Conservation (phyloP, 768 basidiomycete genomes). For the Roridomyces roridus region DNA sequence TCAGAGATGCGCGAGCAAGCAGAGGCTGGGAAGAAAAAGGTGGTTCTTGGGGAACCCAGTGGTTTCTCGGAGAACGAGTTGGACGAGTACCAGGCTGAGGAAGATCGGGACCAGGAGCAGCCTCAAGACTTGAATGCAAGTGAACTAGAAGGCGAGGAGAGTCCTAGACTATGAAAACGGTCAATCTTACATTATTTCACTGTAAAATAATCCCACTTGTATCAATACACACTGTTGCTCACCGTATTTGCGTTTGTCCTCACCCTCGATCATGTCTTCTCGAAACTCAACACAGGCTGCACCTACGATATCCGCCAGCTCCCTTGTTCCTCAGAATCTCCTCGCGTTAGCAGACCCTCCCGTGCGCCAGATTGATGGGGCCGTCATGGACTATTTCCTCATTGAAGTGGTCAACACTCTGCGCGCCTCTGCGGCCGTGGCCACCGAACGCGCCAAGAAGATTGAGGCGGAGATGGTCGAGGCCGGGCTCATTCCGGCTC, state of each 20-base stretch:
- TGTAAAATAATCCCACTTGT: constrained; percentile 11
- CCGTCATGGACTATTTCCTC: constrained; percentile 85
- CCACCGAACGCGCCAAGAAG: constrained; percentile 67
- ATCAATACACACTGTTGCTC: constrained; percentile 15
- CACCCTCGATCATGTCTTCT: constrained; percentile 33
- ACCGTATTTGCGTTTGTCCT: neutral
- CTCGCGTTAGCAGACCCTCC: constrained; percentile 72
- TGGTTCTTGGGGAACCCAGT: constrained; percentile 20
- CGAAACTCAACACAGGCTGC: constrained; percentile 40
- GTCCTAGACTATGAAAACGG: neutral
- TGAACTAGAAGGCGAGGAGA: neutral
- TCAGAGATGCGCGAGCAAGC: constrained; percentile 10
- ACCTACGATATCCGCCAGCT: constrained; percentile 29
- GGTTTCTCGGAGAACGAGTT: constrained; percentile 18
- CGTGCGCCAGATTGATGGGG: constrained; percentile 62
- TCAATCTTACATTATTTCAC: constrained; percentile 11
- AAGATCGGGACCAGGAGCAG: constrained; percentile 4
- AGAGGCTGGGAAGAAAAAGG: constrained; percentile 14
- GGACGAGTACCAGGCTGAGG: constrained; percentile 9
- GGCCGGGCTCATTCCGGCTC: constrained; percentile 69
- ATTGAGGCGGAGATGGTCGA: constrained; percentile 82
- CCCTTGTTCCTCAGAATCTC: constrained; percentile 39
- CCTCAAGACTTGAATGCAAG: neutral
- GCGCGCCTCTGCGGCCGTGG: constrained; percentile 75
- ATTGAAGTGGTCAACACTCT: constrained; percentile 82